Evolutionary conservation across 257 asterid genomes (phyloP).

Genomic region (Jaltomata sinuosa): DNA sequence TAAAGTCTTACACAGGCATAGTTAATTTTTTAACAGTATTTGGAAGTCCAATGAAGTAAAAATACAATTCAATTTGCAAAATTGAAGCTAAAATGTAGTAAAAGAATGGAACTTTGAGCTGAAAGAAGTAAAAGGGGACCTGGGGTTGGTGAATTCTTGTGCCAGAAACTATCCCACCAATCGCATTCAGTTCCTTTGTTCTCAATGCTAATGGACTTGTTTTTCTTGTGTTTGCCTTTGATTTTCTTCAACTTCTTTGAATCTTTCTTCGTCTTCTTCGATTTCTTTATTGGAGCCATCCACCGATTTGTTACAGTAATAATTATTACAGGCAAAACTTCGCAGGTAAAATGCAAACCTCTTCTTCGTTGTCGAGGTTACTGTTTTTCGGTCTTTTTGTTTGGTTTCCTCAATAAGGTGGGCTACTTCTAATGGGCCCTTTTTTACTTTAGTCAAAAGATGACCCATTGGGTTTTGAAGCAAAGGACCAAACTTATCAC

Average conservation of each 20-base stretch:
- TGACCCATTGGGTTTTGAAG: background rate
- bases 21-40: background rate
- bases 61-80: background rate
- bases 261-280: slow-evolving; percentile 47
- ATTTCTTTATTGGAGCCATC: slow-evolving; percentile 72
- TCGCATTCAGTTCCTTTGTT: slow-evolving; percentile 66
- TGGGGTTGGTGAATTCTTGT: slow-evolving; percentile 45
- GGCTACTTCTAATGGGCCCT: background rate
- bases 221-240: slow-evolving; percentile 28
- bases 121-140: slow-evolving; percentile 22
- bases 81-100: background rate
- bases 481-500: background rate
- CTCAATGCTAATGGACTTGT: slow-evolving; percentile 21
- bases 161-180: slow-evolving; percentile 92
- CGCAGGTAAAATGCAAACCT: background rate
- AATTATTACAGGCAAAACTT: background rate
- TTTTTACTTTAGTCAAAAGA: background rate
- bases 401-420: no score
- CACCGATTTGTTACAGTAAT: background rate
- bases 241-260: slow-evolving; percentile 50
- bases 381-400: background rate
- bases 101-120: background rate
- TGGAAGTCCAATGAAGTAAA: background rate
- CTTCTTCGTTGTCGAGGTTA: background rate
- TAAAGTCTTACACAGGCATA: background rate